phyloP scores from a whole-genome alignment of 1,284 basidiomycete genomes.

The Trichosporon sp. region DNA sequence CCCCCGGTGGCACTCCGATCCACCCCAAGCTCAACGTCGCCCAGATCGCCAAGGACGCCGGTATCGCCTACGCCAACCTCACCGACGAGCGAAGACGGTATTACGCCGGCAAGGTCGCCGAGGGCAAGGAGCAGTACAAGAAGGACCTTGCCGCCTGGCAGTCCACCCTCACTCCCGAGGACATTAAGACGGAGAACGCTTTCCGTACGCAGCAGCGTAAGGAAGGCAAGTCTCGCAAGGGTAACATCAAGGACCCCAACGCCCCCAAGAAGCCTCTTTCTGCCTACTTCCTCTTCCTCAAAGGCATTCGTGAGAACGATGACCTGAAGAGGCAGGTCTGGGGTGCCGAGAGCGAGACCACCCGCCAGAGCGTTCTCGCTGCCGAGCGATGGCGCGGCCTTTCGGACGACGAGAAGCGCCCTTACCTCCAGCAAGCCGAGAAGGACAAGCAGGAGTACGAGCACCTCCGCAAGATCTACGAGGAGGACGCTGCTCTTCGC shows the following conservation, averaged over 20 bases:
- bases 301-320: slow-evolving; percentile 74
- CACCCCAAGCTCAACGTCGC: slow-evolving; percentile 86
- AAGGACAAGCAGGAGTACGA: slow-evolving; percentile 92
- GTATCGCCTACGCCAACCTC: slow-evolving; percentile 81
- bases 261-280: slow-evolving; percentile 93
- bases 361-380: slow-evolving; percentile 90
- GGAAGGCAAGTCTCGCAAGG: slow-evolving; percentile 87
- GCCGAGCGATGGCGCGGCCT: slow-evolving; percentile 89
- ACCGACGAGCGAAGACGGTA: slow-evolving; percentile 80
- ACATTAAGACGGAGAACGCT: slow-evolving; percentile 90
- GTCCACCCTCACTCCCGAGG: slow-evolving; percentile 85
- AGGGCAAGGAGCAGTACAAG: slow-evolving; percentile 78
- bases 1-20: slow-evolving; percentile 56
- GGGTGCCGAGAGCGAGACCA: slow-evolving; percentile 90
- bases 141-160: slow-evolving; percentile 82
- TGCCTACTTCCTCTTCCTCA: slow-evolving; percentile 94
- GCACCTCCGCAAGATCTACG: slow-evolving; percentile 73
- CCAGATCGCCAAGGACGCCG: slow-evolving; percentile 92
- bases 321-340: slow-evolving; percentile 76
- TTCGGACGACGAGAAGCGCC: slow-evolving; percentile 87
- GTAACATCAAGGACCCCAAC: slow-evolving; percentile 95
- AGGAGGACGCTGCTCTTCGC: slow-evolving; percentile 68
- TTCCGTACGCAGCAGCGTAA: slow-evolving; percentile 90
- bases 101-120: slow-evolving; percentile 77
- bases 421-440: slow-evolving; percentile 85